Evolutionary conservation across 2,329 filamentous ascomycete genomes (phyloP), one percentile per base, ranked within the genome.

Genomic region (Trichoderma sp.): DNA sequence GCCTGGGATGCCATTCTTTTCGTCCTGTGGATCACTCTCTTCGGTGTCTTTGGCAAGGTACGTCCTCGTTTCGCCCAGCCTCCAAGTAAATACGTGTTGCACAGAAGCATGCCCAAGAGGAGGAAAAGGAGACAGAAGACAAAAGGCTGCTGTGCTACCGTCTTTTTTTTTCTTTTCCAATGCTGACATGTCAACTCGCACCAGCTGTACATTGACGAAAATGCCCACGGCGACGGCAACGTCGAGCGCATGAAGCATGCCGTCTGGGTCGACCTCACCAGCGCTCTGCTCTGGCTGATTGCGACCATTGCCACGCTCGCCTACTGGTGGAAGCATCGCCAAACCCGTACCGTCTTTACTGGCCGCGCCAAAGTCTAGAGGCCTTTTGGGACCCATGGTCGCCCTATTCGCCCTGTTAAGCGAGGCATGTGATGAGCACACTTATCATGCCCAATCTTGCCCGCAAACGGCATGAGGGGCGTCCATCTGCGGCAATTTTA

Each of bases 241-340:
- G 85, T 95, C 69, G 81, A 84, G 73, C 86, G 92, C 68, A 97
- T 97, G 93, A 93, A 94, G 82, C 89, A 90, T 76, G 92, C 93
- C 5, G 92, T 96, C 19, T 97, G 92, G 92, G 85, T 97, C 57
- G 91, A 95, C 78, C 79, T 97, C 62, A 83, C 87, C 58, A 92
- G 91, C 77, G 86, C 93, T 78, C 77, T 93, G 16, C 83, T 97
- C 62, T 97, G 94, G 94, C 81, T 93, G 61, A 79, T 90, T 58
- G 89, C 88, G 3, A 85, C 87, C 4, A 70, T 86, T 14, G 87
- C 85, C 33, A 83, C 86, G 16, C 82, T 82, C 16, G 77, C 84
- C 1, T 87, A 90, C 76, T 93, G 89, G 84, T 88, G 83, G 78
- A 82, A 80, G 71, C 82, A 86, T 74, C 83, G 86, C 58, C 82